Evolutionary conservation across 2,329 filamentous ascomycete species (phyloP).

Genomic region (Venturia pyrina): DNA sequence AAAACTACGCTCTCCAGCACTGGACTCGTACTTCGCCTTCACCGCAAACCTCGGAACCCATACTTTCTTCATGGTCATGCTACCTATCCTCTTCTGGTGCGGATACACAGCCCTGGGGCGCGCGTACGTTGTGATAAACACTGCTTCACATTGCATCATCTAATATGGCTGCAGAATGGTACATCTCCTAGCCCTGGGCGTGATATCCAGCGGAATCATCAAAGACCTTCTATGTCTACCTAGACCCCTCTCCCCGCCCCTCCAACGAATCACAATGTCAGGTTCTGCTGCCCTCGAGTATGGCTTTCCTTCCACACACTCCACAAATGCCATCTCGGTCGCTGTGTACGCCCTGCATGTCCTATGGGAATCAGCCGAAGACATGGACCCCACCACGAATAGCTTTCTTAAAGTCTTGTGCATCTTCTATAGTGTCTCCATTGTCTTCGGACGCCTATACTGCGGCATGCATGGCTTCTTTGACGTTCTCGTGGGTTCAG

Average conservation of each 20-base stretch:
- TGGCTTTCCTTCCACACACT: slow-evolving; percentile 94
- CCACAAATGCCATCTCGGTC: slow-evolving; percentile 91
- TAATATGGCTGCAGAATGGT: slow-evolving; percentile 24
- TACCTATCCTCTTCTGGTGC: slow-evolving; percentile 96
- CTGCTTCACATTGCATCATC: neutral
- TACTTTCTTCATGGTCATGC: slow-evolving; percentile 94
- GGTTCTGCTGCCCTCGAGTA: slow-evolving; percentile 92
- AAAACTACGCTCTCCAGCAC: slow-evolving; percentile 65
- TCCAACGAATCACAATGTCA: slow-evolving; percentile 95
- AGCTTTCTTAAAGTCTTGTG: slow-evolving; percentile 56
- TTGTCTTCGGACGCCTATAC: slow-evolving; percentile 83
- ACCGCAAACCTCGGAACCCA: slow-evolving; percentile 95
- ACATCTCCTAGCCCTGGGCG: slow-evolving; percentile 57
- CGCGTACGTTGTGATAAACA: slow-evolving; percentile 51
- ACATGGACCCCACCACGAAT: slow-evolving; percentile 21
- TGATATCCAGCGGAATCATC: slow-evolving; percentile 69
- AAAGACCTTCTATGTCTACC: slow-evolving; percentile 93
- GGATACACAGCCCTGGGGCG: slow-evolving; percentile 77
- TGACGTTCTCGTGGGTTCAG: slow-evolving; percentile 73
- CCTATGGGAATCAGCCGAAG: slow-evolving; percentile 52
- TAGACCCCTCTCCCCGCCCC: slow-evolving; percentile 78
- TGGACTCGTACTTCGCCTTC: slow-evolving; percentile 95
- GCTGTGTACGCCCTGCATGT: slow-evolving; percentile 72
- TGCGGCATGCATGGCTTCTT: slow-evolving; percentile 98
- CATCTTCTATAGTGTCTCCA: slow-evolving; percentile 81